A percentile compares a stretch with the other conserved stretches of the same genome.
These are phyloP conservation scores for Cryphonectria carpinicola DNA, from an alignment of 2,329 filamentous ascomycete species.

Conservation along the genomic window DNA sequence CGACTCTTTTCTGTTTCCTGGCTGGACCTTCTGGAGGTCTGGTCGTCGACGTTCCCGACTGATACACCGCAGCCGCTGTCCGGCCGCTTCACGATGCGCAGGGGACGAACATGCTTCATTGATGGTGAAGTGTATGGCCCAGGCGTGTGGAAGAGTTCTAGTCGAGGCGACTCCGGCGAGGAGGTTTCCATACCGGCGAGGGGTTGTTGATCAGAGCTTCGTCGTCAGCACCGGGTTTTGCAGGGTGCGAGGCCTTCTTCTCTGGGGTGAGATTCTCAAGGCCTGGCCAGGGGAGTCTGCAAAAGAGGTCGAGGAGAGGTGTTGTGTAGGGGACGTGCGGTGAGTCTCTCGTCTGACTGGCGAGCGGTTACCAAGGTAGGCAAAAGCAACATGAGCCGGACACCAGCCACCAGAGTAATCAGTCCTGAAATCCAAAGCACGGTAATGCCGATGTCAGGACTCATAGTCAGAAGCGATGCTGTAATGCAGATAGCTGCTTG, in stretches of 20 bases:
- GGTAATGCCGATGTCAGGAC: constrained; percentile 16
- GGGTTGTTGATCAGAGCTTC: constrained; percentile 12
- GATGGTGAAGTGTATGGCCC: constrained; percentile 12
- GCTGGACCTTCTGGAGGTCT: constrained; percentile 30
- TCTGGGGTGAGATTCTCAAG: constrained; percentile 34
- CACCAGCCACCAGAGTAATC: constrained; percentile 20
- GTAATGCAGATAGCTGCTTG: constrained; percentile 11
- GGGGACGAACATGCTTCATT: constrained; percentile 44
- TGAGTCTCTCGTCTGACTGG: not conserved
- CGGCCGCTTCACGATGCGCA: constrained; percentile 53
- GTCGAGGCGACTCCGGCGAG: constrained; percentile 33
- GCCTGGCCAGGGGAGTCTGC: constrained; percentile 41
- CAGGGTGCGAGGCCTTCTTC: not conserved
- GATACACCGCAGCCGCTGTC: constrained; percentile 31
- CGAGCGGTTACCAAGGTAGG: not conserved
- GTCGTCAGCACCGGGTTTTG: not conserved
- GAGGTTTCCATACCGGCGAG: constrained; percentile 41
- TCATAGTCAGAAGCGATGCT: constrained; percentile 29
- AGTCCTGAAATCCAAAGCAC: constrained; percentile 26
- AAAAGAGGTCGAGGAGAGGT: not conserved
- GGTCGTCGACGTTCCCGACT: not conserved
- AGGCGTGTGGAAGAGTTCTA: constrained; percentile 39
- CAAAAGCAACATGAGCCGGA: constrained; percentile 22
- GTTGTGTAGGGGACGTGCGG: not conserved
- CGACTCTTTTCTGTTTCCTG: constrained; percentile 33